Base-by-base conservation (phyloP, 352 stramenopile species). In the Phytophthora megakarya region DNA sequence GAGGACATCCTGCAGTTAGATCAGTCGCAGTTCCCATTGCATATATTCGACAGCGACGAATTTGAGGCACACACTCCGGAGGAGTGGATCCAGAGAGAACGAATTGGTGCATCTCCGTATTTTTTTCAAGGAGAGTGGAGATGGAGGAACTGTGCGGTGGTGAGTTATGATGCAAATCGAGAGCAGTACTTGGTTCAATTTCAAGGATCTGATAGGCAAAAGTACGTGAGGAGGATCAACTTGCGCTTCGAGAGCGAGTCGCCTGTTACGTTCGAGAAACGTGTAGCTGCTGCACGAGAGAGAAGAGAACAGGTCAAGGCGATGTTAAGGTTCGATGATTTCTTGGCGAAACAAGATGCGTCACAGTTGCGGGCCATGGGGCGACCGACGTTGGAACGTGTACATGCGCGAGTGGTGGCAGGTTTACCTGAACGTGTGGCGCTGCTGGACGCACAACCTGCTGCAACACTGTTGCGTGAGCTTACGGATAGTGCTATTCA, bases 271-370 rank as follows among this genome's bases (percentile, higher is more conserved):
- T 98, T 97, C 65, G 76, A 97, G 53, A 51, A 67, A 22, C 86
- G 92, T 4, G 76, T 97, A 12, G 76, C 89, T 19, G 75, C 79
- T 0, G 93, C 93, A 0, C 50, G 83, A 38, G 55, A 59, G 18
- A 70, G 81, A 5, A 71, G 91, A 7, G 88, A 97, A 9, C 72
- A 84, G 8, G 80, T 87, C 6, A 98, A 97, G 62, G 83, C 84
- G 0, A 84, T 92, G 61, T 73, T 98, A 28, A 80, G 93, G 23
- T 96, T 98, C 47, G 92, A 98, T 58, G 84, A 96, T 65, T 98
- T 97, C 51, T 72, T 98, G 13, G 52, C 78, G 11, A 84, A 88
- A 60, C 90, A 97, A 56, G 82, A 88, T 9, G 76, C 76, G 2
- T 67, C 78, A 1, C 76, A 87, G 21, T 70, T 97, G 15, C 76